Conservation (phyloP, 208 protist genomes). For the Trypanosoma platydactyli region DNA sequence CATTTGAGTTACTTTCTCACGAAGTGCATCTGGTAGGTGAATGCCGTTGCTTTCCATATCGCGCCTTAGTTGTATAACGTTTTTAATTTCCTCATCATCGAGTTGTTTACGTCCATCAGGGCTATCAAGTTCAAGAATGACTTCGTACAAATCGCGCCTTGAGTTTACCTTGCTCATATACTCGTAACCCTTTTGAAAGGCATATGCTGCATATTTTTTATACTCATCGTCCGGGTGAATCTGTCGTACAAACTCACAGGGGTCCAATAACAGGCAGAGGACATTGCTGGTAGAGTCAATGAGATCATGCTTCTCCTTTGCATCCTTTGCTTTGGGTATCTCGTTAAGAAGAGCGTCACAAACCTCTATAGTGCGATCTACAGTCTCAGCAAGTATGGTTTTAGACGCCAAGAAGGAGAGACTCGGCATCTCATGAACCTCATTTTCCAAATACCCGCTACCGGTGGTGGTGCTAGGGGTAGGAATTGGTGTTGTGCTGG, state of each 20-base stretch:
- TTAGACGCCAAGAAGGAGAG: conserved; percentile 75
- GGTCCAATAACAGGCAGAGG: conserved; percentile 90
- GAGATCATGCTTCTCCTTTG: conserved; percentile 87
- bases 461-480: neutral
- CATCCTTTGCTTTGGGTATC: conserved; percentile 60
- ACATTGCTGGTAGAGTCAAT: conserved; percentile 92
- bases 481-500: neutral
- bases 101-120: conserved; percentile 63
- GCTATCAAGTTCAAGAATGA: conserved; percentile 75
- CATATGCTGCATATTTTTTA: conserved; percentile 69
- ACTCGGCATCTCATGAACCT: conserved; percentile 59
- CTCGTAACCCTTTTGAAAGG: conserved; percentile 86
- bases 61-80: conserved; percentile 83
- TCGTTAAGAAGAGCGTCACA: conserved; percentile 72
- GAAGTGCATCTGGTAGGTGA: conserved; percentile 75
- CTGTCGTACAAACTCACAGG: conserved; percentile 91
- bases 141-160: conserved; percentile 81
- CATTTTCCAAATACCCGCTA: neutral
- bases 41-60: conserved; percentile 94
- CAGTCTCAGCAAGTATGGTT: conserved; percentile 57
- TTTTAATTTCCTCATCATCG: conserved; percentile 84
- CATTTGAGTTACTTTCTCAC: conserved; percentile 78
- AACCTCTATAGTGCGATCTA: conserved; percentile 72
- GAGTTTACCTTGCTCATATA: conserved; percentile 93
- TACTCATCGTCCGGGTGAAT: conserved; percentile 88